Evolutionary conservation across 148 eudicot species (phyloP).

Genomic region (Talinum fruticosum): DNA sequence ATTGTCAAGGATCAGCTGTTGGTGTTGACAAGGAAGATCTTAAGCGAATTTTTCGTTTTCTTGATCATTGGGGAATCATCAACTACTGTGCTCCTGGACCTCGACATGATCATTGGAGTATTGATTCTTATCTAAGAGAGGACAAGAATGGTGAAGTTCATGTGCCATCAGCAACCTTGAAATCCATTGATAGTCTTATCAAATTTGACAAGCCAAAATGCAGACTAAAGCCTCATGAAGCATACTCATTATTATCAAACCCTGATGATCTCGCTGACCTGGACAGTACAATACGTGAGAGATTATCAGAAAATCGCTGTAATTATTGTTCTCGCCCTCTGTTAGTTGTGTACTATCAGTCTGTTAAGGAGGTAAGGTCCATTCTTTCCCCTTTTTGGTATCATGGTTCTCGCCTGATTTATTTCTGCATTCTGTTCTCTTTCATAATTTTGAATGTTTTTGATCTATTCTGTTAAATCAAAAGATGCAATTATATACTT

Average conservation of each 20-base stretch:
- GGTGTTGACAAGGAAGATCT: conserved; percentile 63
- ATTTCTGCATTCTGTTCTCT: neutral
- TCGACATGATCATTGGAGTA: conserved; percentile 38
- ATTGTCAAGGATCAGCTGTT: conserved; percentile 54
- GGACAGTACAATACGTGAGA: conserved; percentile 69
- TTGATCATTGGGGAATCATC: conserved; percentile 94
- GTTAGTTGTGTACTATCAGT: conserved; percentile 61
- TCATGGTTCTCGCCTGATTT: neutral
- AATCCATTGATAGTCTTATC: conserved; percentile 85
- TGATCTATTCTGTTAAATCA: neutral
- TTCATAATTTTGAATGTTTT: neutral
- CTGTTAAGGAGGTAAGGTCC: conserved; percentile 71
- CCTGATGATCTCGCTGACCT: conserved; percentile 50
- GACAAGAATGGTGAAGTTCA: conserved; percentile 73
- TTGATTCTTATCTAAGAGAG: conserved; percentile 56
- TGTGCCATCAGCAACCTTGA: conserved; percentile 77
- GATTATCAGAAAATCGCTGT: conserved; percentile 65
- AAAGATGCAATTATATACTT: neutral
- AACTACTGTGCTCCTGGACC: conserved; percentile 65
- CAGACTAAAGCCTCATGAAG: conserved; percentile 55
- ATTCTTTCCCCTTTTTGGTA: neutral
- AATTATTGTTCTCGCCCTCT: conserved; percentile 61
- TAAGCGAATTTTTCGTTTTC: conserved; percentile 74
- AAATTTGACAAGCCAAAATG: conserved; percentile 84
- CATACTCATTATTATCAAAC: conserved; percentile 46